Evolutionary conservation across 129 eudicot genomes (phyloP).

Genomic region (Kitagawia praeruptora): DNA sequence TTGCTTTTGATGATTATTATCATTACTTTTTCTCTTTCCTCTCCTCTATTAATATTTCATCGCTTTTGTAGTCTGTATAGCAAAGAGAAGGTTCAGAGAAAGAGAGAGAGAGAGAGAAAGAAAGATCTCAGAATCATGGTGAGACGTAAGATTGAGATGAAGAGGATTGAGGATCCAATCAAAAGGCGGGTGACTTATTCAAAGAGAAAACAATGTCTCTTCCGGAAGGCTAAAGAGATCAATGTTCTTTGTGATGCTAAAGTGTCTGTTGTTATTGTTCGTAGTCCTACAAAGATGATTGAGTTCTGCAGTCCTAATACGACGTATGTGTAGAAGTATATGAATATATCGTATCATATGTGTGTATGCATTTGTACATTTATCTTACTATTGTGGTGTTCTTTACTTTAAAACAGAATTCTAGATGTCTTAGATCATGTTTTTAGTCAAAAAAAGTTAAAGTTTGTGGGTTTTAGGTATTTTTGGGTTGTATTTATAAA

Average conservation of each 20-base stretch:
- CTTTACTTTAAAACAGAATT: too few relatives aligned
- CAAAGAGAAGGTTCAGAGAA: neutral
- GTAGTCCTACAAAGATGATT: slow-evolving; percentile 72
- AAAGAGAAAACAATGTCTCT: slow-evolving; percentile 68
- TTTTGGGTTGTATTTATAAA: neutral
- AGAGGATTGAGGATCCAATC: neutral
- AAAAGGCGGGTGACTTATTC: slow-evolving; percentile 92
- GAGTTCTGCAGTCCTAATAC: slow-evolving; percentile 53
- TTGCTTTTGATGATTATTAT: neutral
- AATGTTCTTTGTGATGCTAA: slow-evolving; percentile 91
- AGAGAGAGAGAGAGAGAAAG: neutral
- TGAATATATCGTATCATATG: too few relatives aligned
- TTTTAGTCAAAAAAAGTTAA: neutral
- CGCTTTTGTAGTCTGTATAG: neutral
- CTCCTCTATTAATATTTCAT: neutral
- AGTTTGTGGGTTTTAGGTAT: neutral
- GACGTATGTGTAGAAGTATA: neutral
- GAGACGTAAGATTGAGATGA: slow-evolving; percentile 28
- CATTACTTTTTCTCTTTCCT: neutral
- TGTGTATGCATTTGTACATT: too few relatives aligned
- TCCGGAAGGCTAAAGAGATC: slow-evolving; percentile 83
- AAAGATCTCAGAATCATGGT: neutral
- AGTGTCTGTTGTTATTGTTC: slow-evolving; percentile 69
- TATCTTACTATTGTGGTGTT: too few relatives aligned
- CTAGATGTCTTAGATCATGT: neutral